Evolutionary conservation across 192 early-diverging fungal genomes (phyloP).

Genomic region (Backusella mclennaniae): DNA sequence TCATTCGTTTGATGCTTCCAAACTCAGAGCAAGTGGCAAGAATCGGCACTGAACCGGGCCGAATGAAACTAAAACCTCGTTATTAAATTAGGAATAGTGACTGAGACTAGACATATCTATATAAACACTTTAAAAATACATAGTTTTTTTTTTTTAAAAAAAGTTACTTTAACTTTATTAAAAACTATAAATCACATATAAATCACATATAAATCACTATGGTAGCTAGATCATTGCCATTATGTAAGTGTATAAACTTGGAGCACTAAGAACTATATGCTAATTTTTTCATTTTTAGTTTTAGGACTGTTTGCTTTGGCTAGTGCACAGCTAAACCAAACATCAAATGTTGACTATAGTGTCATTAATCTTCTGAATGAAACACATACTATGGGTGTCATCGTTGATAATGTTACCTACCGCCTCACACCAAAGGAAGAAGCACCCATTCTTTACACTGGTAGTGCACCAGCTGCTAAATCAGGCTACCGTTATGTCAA

Average conservation of each 20-base stretch:
- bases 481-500: background rate
- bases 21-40: background rate
- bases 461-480: constrained; percentile 7
- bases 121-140: background rate
- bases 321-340: background rate
- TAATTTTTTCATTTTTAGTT: background rate
- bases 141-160: background rate
- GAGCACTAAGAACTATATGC: background rate
- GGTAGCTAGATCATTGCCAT: background rate
- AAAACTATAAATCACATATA: background rate
- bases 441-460: constrained; percentile 10
- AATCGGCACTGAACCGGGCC: background rate
- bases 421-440: background rate
- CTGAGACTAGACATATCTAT: background rate
- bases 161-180: background rate
- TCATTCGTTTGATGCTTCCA: background rate
- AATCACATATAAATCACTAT: background rate
- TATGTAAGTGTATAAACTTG: background rate
- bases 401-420: constrained; percentile 10
- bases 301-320: background rate
- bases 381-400: constrained; percentile 4
- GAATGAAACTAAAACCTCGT: background rate
- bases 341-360: background rate
- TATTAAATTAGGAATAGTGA: background rate
- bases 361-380: constrained; percentile 2